These are phyloP conservation scores for Cyclotella distinguenda DNA, from an alignment of 108 stramenopile genomes.

Conservation along the genomic window DNA sequence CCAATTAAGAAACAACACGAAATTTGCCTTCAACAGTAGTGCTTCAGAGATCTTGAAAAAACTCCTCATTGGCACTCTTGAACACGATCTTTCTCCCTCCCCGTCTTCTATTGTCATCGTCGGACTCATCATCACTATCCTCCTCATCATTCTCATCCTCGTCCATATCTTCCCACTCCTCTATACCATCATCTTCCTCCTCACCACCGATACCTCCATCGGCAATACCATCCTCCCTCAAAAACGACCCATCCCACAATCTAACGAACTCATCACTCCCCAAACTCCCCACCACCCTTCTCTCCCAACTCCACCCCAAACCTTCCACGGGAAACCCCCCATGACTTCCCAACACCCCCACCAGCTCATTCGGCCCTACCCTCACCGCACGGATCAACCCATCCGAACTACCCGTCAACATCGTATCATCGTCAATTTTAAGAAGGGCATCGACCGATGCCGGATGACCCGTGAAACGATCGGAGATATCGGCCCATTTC, in stretches of 20 bases:
- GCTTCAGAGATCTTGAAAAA: slow-evolving; percentile 84
- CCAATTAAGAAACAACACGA: too few relatives aligned
- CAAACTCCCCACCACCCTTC: slow-evolving; percentile 74
- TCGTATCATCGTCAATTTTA: slow-evolving; percentile 93
- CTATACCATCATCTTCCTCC: slow-evolving; percentile 51
- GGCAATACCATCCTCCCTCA: slow-evolving; percentile 62
- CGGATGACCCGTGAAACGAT: slow-evolving; percentile 94
- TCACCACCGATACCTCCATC: slow-evolving; percentile 34
- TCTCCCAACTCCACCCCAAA: slow-evolving; percentile 70
- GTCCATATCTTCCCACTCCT: slow-evolving; percentile 83
- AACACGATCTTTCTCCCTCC: slow-evolving; percentile 44
- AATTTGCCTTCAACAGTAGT: too few relatives aligned
- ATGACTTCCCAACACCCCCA: slow-evolving; percentile 90
- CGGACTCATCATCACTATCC: slow-evolving; percentile 49
- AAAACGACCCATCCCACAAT: slow-evolving; percentile 78
- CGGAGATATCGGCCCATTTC: slow-evolving; percentile 91
- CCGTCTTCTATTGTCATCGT: slow-evolving; percentile 37
- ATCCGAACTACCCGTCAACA: slow-evolving; percentile 93
- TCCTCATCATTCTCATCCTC: slow-evolving; percentile 42
- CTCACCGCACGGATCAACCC: slow-evolving; percentile 92
- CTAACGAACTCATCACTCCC: slow-evolving; percentile 74
- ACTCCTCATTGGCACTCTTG: slow-evolving; percentile 82
- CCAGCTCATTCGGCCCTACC: slow-evolving; percentile 86
- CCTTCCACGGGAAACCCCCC: slow-evolving; percentile 92
- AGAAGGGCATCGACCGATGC: slow-evolving; percentile 84